phyloP scores from a whole-genome alignment of 139 green algal species.

The Picochlorum costavermella region DNA sequence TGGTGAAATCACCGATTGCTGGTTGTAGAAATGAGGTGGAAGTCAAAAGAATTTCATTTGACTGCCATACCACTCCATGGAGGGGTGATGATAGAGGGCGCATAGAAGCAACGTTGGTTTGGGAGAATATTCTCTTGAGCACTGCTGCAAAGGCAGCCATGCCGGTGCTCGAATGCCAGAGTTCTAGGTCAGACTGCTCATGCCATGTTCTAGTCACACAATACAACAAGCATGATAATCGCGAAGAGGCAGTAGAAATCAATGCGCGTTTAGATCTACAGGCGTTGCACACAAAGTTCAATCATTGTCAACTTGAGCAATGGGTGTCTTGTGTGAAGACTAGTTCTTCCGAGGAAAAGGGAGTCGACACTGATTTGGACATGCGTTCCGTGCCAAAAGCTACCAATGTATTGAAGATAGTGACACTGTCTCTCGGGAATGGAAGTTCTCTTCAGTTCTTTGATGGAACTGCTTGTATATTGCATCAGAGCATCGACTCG shows the following conservation, averaged over 20 bases:
- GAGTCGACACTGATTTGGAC: background rate
- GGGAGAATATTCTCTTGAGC: background rate
- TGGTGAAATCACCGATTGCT: too few species aligned
- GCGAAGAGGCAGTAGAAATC: background rate
- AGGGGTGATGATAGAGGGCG: too few species aligned
- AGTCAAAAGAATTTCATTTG: too few species aligned
- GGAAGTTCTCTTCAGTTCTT: conserved; percentile 26
- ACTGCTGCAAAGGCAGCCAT: background rate
- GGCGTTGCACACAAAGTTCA: background rate
- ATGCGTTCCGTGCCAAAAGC: background rate
- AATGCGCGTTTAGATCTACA: background rate
- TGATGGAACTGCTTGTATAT: conserved; percentile 12
- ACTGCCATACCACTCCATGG: too few species aligned
- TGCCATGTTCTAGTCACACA: too few species aligned
- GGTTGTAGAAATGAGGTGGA: too few species aligned
- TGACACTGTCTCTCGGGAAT: conserved; percentile 15
- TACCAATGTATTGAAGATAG: conserved; percentile 1
- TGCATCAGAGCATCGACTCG: conserved; percentile 15
- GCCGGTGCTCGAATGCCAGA: background rate
- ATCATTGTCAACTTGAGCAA: background rate
- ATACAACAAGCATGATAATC: too few species aligned
- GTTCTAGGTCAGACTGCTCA: background rate
- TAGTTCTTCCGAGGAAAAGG: background rate
- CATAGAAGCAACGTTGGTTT: background rate
- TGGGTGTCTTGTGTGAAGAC: background rate